A percentile compares a stretch with the other conserved stretches of the same genome.
Evolutionary conservation across 2,329 filamentous ascomycete genomes (phyloP).

Genomic region (Fusarium ambrosium): DNA sequence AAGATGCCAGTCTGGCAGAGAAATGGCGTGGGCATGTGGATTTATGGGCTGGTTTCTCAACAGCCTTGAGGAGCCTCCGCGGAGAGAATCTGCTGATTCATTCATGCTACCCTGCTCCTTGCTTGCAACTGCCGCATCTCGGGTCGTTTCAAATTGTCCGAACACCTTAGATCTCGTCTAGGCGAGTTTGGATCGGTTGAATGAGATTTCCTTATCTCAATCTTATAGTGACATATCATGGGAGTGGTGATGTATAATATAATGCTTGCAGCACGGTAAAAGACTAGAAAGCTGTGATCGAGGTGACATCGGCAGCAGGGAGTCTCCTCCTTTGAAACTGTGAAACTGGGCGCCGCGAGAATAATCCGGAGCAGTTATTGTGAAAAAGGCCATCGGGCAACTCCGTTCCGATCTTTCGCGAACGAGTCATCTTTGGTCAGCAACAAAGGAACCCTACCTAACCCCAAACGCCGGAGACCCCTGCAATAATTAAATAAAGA

Average conservation of each 20-base stretch:
- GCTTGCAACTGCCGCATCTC: conserved; percentile 19
- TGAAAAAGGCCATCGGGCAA: conserved; percentile 8
- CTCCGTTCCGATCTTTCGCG: conserved; percentile 28
- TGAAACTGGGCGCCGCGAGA: conserved; percentile 9
- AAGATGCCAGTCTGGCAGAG: conserved; percentile 11
- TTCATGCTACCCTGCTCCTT: neutral
- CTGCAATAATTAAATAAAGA: neutral
- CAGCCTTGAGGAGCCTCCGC: neutral
- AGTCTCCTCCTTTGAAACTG: neutral
- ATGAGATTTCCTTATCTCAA: neutral
- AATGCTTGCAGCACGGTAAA: neutral
- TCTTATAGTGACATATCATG: neutral
- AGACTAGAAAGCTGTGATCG: neutral
- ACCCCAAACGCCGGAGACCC: neutral
- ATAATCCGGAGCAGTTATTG: conserved; percentile 15
- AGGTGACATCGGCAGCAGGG: neutral
- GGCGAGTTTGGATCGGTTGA: neutral
- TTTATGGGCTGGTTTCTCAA: conserved; percentile 22
- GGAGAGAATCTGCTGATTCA: conserved; percentile 24
- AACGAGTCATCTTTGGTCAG: neutral
- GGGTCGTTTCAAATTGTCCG: conserved; percentile 5
- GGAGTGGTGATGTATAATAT: too few relatives aligned
- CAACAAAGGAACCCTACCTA: neutral
- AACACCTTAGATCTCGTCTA: conserved; percentile 17
- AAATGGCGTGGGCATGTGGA: conserved; percentile 38